Evolutionary conservation across 2,329 filamentous ascomycete genomes (phyloP), one percentile per base, ranked within the genome.

Genomic region (Grosmannia penicillata): DNA sequence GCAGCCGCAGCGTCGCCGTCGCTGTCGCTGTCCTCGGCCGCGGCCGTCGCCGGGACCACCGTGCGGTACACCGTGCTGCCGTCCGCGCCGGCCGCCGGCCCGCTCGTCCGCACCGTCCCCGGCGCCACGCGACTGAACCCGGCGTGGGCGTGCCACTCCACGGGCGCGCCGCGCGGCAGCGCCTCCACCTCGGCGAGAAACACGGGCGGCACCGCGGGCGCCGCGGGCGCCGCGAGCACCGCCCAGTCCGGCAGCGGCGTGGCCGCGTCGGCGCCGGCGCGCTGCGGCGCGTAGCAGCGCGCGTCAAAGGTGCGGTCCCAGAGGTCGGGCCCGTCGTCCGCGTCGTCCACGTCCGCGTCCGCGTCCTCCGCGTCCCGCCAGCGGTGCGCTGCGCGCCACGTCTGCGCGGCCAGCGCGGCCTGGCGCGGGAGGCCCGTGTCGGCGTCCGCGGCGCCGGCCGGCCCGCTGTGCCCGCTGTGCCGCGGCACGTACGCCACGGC

Each of bases 111-210:
- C 14, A 38, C 38, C n/a, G 41, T 37, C 3, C 37, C 34, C 6
- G 43, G 36, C 0, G 14, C 46, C 14, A 57, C 42, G 22, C 57
- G 56, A 11, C 58, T 56, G 7, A 81, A 56, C 0, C 83, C 82
- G 4, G 73, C 53, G 41, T 79, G 71, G 1, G 68, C 78, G 48
- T 83, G 79, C 87, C 89, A 98, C 61, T 98, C 91, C 10, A 95
- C 73, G 27, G 66, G 66, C 22, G 80, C 79, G 14, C 62, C 65
- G 17, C 83, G 72, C 1, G 91, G 91, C 11, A 98, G 65, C 46
- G 77, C 72, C 31, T 78, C 69, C 2, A 95, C 81, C 51, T 91
- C 76, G 1, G 76, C 78, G 0, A 79, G 70, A 52, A 91, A 80
- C 48, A 87, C 68, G 0, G 79, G 79, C 2, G 86, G 78, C 2